Percentiles rank a stretch among this genome's conserved stretches.
phyloP scores from a whole-genome alignment of 2,329 filamentous ascomycete genomes.

The Claviceps fusiformis region DNA sequence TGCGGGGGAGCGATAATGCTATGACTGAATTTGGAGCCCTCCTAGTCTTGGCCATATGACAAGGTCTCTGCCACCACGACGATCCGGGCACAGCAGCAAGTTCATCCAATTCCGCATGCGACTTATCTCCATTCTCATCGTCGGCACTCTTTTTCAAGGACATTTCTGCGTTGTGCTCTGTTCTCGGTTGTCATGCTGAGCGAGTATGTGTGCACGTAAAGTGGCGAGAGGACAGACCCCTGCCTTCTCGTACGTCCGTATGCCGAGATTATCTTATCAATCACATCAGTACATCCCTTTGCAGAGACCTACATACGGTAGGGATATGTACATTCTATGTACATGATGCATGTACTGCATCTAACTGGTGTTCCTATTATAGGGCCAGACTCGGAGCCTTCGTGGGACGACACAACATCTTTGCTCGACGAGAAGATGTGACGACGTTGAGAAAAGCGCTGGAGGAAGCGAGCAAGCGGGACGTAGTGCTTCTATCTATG shows the following conservation, averaged over 20 bases:
- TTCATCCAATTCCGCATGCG: background rate
- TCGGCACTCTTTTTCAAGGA: background rate
- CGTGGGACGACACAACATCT: background rate
- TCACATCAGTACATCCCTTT: background rate
- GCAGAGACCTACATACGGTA: background rate
- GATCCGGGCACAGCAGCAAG: background rate
- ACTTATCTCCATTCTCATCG: background rate
- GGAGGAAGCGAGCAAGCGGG: background rate
- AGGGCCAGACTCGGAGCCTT: background rate
- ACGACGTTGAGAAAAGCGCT: background rate
- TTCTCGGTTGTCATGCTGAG: background rate
- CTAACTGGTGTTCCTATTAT: background rate
- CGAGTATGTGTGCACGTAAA: background rate
- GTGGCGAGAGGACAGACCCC: background rate
- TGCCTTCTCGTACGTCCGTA: background rate
- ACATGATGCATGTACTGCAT: no score
- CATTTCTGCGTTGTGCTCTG: background rate
- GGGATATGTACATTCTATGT: background rate
- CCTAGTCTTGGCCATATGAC: background rate
- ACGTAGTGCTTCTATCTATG: background rate
- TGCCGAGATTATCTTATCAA: constrained; percentile 7
- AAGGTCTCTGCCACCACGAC: background rate
- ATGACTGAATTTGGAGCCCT: background rate
- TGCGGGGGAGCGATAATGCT: background rate
- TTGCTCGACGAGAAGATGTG: background rate